phyloP scores from a whole-genome alignment of 305 asterid genomes.

The Plantago lanceolata region DNA sequence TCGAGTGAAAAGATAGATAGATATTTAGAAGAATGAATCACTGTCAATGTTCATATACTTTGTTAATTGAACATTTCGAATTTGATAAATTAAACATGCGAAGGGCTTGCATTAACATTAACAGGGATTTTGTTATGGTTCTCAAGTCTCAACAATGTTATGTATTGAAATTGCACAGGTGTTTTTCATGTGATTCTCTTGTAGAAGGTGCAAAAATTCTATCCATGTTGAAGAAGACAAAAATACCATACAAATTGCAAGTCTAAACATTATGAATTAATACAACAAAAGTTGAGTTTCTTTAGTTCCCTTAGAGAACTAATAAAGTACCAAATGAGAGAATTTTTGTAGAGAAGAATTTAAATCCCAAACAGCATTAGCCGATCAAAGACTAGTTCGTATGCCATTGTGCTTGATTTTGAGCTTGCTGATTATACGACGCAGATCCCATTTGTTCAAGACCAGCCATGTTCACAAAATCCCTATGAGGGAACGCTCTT shows the following conservation, averaged over 20 bases:
- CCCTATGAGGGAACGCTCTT: conserved; percentile 48
- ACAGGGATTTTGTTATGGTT: no score
- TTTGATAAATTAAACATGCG: no score
- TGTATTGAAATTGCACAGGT: no score
- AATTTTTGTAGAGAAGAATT: not conserved
- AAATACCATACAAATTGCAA: not conserved
- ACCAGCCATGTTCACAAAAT: conserved; percentile 31
- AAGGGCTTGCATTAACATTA: no score
- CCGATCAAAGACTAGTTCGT: not conserved
- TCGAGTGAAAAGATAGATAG: no score
- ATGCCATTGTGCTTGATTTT: conserved; percentile 45
- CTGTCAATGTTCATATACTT: no score
- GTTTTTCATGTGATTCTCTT: not conserved
- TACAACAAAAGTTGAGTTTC: not conserved
- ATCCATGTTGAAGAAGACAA: not conserved
- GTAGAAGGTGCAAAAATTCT: not conserved
- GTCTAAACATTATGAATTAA: conserved; percentile 3
- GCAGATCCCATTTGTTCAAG: conserved; percentile 50
- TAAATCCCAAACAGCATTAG: not conserved
- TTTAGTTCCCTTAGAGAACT: conserved; percentile 2
- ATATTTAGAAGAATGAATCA: no score
- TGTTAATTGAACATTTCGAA: no score
- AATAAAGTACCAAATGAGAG: not conserved
- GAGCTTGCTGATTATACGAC: conserved; percentile 29
- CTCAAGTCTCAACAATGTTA: no score